Conservation (phyloP, 2,329 filamentous ascomycete species). For the Phyllosticta citribraziliensis region DNA sequence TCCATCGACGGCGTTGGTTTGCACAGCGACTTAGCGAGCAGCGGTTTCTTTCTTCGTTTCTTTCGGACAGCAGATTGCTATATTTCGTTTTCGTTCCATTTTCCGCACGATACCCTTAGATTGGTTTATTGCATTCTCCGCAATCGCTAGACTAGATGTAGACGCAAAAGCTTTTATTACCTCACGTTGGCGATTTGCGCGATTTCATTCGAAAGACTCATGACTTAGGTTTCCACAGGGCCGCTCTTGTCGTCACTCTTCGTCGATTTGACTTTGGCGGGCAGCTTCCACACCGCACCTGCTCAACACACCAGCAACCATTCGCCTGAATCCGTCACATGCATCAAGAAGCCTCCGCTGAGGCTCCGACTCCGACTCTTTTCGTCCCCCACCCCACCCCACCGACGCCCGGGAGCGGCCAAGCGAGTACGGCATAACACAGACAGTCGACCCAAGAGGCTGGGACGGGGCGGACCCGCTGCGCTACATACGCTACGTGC, state of each 20-base stretch:
- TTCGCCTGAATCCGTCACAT: neutral
- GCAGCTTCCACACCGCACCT: no score
- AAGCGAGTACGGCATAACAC: neutral
- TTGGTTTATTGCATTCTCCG: neutral
- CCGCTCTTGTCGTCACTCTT: no score
- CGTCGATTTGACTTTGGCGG: no score
- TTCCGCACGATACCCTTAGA: neutral
- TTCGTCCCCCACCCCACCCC: neutral
- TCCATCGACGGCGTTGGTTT: neutral
- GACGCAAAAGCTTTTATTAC: neutral
- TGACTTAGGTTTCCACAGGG: no score
- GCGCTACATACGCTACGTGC: neutral
- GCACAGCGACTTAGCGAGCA: neutral
- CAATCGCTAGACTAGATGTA: neutral
- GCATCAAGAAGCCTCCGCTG: no score
- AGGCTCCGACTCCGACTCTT: neutral
- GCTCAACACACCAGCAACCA: neutral
- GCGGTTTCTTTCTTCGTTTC: neutral
- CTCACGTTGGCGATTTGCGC: no score
- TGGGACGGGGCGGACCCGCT: neutral
- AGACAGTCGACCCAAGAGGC: neutral
- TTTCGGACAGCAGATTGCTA: neutral
- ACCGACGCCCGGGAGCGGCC: neutral
- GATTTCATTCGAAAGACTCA: no score
- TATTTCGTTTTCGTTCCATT: neutral